Evolutionary conservation across 495 filamentous ascomycete species (phyloP).

Genomic region (Emericellopsis terricola): DNA sequence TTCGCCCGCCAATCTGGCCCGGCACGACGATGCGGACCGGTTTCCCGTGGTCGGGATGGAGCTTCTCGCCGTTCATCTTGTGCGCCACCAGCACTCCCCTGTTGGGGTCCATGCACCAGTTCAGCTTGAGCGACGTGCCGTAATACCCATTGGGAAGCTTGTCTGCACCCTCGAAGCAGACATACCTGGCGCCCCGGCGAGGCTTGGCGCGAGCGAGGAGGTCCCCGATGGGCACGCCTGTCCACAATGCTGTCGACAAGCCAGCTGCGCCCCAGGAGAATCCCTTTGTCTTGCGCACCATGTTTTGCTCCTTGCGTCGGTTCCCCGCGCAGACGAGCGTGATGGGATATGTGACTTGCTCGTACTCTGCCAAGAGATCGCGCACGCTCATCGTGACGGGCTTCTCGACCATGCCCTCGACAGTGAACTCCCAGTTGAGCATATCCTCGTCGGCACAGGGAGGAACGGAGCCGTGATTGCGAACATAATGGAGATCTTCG

Average conservation of each 20-base stretch:
- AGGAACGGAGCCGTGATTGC: constrained; percentile 85
- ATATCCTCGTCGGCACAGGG: constrained; percentile 53
- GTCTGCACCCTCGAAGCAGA: constrained; percentile 90
- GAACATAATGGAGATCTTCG: constrained; percentile 88
- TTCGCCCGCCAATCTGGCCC: constrained; percentile 84
- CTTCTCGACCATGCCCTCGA: constrained; percentile 73
- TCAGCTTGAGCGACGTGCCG: constrained; percentile 74
- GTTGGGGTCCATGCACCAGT: constrained; percentile 76
- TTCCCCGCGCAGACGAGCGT: constrained; percentile 93
- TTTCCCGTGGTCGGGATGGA: constrained; percentile 77
- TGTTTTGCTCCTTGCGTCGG: constrained; percentile 84
- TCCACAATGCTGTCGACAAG: constrained; percentile 79
- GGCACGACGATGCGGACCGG: constrained; percentile 76
- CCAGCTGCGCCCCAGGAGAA: constrained; percentile 94
- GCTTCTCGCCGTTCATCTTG: constrained; percentile 79
- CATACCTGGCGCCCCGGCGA: constrained; percentile 53
- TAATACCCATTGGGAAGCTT: constrained; percentile 82
- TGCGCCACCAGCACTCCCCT: constrained; percentile 79
- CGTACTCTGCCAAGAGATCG: constrained; percentile 59
- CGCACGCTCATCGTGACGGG: constrained; percentile 56
- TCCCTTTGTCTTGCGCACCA: constrained; percentile 79
- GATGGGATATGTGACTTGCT: constrained; percentile 73
- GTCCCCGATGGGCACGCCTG: constrained; percentile 62
- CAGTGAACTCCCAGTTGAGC: constrained; percentile 64
- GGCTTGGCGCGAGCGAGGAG: constrained; percentile 53